These are phyloP conservation scores for Neurospora sp. DNA, from an alignment of 495 filamentous ascomycete genomes.

Conservation along the genomic window DNA sequence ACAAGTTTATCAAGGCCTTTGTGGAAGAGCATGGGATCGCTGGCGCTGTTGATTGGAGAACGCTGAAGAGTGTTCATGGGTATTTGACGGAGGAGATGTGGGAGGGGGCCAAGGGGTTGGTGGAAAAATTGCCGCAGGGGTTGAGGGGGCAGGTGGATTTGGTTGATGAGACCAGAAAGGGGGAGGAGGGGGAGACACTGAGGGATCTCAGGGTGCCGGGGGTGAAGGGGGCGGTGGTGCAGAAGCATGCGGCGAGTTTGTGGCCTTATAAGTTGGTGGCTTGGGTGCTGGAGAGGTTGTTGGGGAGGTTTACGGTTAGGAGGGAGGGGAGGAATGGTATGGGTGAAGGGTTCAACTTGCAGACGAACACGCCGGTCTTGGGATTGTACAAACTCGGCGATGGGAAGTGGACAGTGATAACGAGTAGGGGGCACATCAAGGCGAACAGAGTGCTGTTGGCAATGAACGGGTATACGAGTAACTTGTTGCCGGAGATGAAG, in stretches of 20 bases:
- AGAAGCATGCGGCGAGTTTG: conserved; percentile 37
- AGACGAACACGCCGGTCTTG: conserved; percentile 61
- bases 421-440: conserved; percentile 49
- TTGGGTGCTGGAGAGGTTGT: conserved; percentile 48
- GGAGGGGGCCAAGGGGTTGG: not conserved
- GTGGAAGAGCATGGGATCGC: conserved; percentile 23
- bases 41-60: not conserved
- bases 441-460: conserved; percentile 58
- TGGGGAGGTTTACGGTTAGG: conserved; percentile 16
- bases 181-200: not conserved
- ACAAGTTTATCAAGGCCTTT: conserved; percentile 38
- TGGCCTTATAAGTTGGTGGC: conserved; percentile 81
- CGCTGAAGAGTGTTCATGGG: not conserved
- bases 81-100: not conserved
- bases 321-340: not conserved
- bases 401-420: conserved; percentile 45
- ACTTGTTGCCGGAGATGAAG: conserved; percentile 57
- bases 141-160: not conserved
- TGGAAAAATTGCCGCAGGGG: conserved; percentile 12
- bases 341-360: conserved; percentile 48
- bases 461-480: conserved; percentile 69
- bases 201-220: conserved; percentile 25
- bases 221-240: conserved; percentile 37
- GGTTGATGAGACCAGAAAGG: not conserved
- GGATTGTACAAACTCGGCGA: not conserved